Percentiles rank a stretch among this genome's conserved stretches.
These are phyloP conservation scores for Coemansia nantahalensis DNA, from an alignment of 192 early-diverging fungal genomes.

Conservation along the genomic window DNA sequence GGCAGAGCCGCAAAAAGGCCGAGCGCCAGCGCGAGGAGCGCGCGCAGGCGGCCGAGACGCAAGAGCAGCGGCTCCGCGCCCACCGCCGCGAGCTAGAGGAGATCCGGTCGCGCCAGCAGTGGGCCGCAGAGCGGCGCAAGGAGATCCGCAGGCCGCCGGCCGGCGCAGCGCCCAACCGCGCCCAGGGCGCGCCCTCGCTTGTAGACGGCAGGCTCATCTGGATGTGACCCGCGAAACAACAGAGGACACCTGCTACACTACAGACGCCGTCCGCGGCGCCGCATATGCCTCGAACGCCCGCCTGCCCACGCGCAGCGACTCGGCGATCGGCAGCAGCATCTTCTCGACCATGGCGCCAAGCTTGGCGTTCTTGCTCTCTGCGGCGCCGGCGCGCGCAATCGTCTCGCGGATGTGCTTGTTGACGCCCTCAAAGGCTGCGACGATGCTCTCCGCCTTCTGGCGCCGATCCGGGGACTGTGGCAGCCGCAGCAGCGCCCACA, in stretches of 20 bases:
- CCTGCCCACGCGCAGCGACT: slow-evolving; percentile 31
- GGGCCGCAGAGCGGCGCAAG: slow-evolving; percentile 25
- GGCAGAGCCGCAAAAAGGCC: slow-evolving; percentile 58
- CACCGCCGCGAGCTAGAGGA: slow-evolving; percentile 57
- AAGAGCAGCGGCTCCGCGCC: slow-evolving; percentile 56
- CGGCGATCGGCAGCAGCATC: slow-evolving; percentile 47
- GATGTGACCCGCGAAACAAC: too few species aligned
- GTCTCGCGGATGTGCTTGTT: slow-evolving; percentile 33
- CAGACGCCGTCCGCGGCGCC: neutral
- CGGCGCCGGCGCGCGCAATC: slow-evolving; percentile 20
- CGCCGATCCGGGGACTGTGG: slow-evolving; percentile 28
- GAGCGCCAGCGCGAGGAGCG: slow-evolving; percentile 59
- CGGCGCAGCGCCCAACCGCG: slow-evolving; percentile 7
- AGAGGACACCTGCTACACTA: too few species aligned
- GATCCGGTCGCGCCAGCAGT: slow-evolving; percentile 38
- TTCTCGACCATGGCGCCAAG: slow-evolving; percentile 31
- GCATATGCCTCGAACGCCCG: slow-evolving; percentile 14
- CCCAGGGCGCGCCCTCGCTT: slow-evolving; percentile 10
- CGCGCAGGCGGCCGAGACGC: slow-evolving; percentile 46
- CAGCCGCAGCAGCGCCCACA: slow-evolving; percentile 46
- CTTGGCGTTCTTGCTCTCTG: slow-evolving; percentile 29
- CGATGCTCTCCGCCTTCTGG: slow-evolving; percentile 44
- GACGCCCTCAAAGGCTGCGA: slow-evolving; percentile 30
- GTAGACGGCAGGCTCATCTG: slow-evolving; percentile 44
- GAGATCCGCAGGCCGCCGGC: neutral